Percentiles rank a stretch among this genome's conserved stretches.
Evolutionary conservation across 164 flowering plant genomes (phyloP).

Genomic region (Kalanchoe fedtschenkoi): DNA sequence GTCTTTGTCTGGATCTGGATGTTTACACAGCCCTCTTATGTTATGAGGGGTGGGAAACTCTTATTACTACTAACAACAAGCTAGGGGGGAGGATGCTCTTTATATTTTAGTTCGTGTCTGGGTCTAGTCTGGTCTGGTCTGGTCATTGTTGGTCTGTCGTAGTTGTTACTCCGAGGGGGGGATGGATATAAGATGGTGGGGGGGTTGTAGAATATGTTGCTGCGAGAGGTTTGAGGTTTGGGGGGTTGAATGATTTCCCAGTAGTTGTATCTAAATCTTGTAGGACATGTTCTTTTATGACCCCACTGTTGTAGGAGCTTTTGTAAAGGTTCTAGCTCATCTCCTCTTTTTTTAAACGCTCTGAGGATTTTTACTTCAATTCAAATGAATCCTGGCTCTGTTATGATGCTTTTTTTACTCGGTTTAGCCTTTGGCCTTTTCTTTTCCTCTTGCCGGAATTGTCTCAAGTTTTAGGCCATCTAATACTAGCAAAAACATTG

Average conservation of each 20-base stretch:
- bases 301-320: neutral
- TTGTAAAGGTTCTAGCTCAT: neutral
- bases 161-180: neutral
- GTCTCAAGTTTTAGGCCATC: no score
- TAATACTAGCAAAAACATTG: no score
- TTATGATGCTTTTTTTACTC: no score
- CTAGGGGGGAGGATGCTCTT: neutral
- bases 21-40: conserved; percentile 2
- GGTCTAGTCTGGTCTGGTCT: neutral
- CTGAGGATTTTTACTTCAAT: no score
- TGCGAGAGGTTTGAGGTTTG: neutral
- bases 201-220: conserved; percentile 3
- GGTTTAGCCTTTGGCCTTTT: no score
- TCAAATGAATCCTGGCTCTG: no score
- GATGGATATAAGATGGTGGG: conserved; percentile 8
- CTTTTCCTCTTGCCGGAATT: no score
- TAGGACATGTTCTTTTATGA: neutral
- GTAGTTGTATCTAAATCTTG: neutral
- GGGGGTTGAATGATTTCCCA: neutral
- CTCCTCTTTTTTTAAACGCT: neutral
- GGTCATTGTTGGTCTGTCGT: conserved; percentile 13
- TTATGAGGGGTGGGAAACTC: neutral
- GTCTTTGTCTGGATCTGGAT: neutral
- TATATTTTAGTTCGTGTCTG: neutral
- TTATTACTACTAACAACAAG: neutral